These are phyloP conservation scores for Fusarium lyarnte DNA, from an alignment of 2,329 filamentous ascomycete genomes.

Conservation along the genomic window DNA sequence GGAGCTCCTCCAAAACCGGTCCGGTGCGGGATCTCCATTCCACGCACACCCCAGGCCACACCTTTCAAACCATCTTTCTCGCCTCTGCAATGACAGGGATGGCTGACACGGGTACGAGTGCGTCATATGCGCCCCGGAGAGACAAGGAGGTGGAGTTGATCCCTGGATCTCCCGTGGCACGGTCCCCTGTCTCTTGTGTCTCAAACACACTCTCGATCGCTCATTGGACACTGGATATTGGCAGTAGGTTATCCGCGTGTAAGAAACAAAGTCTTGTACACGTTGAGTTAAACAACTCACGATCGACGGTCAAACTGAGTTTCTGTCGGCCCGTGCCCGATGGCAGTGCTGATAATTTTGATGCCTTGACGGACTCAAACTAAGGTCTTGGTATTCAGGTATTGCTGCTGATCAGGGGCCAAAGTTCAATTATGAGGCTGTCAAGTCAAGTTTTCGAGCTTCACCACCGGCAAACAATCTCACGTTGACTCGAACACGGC, in stretches of 20 bases:
- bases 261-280: slow-evolving; percentile 31
- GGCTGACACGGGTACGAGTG: slow-evolving; percentile 40
- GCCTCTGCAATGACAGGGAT: slow-evolving; percentile 38
- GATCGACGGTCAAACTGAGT: slow-evolving; percentile 32
- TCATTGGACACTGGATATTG: slow-evolving; percentile 25
- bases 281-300: slow-evolving; percentile 19
- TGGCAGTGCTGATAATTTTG: background rate
- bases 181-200: slow-evolving; percentile 31
- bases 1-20: slow-evolving; percentile 31
- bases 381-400: slow-evolving; percentile 3
- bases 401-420: background rate
- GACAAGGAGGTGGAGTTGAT: slow-evolving; percentile 32
- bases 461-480: background rate
- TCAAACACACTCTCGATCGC: slow-evolving; percentile 34
- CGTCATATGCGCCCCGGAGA: slow-evolving; percentile 44
- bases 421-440: slow-evolving; percentile 20
- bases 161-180: slow-evolving; percentile 35
- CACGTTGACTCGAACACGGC: background rate
- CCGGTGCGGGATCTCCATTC: slow-evolving; percentile 37
- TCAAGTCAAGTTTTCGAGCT: slow-evolving; percentile 8
- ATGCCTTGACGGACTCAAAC: background rate
- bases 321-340: slow-evolving; percentile 8
- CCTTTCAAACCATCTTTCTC: slow-evolving; percentile 28
- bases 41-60: slow-evolving; percentile 31
- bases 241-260: slow-evolving; percentile 10